phyloP scores from a whole-genome alignment of 2,329 filamentous ascomycete genomes.

The Atkinsonella hypoxylon region DNA sequence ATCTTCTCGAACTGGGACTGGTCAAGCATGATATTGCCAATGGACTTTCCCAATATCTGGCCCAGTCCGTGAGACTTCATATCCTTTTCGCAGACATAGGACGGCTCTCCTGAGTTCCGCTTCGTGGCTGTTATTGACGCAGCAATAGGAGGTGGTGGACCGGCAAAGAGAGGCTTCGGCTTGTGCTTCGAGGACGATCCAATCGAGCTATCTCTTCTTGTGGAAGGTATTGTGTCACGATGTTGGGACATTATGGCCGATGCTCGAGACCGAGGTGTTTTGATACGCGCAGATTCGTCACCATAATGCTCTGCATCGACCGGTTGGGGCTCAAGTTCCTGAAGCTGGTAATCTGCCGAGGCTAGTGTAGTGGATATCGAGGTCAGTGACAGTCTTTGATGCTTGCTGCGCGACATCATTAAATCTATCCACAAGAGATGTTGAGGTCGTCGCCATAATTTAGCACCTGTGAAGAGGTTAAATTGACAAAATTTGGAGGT shows the following conservation, averaged over 20 bases:
- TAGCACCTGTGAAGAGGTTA: neutral
- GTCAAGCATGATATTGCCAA: constrained; percentile 28
- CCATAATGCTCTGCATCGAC: constrained; percentile 15
- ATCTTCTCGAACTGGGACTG: constrained; percentile 11
- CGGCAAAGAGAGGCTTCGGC: constrained; percentile 28
- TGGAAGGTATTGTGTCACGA: constrained; percentile 9
- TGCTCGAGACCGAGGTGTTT: neutral
- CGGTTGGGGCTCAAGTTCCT: constrained; percentile 26
- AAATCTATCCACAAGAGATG: constrained; percentile 17
- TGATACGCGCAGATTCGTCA: constrained; percentile 6
- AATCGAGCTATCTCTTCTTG: constrained; percentile 15
- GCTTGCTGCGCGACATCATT: constrained; percentile 13
- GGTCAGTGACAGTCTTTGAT: constrained; percentile 15
- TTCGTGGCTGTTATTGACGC: constrained; percentile 25
- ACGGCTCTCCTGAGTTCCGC: neutral
- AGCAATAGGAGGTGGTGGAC: constrained; percentile 40
- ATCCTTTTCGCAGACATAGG: constrained; percentile 10
- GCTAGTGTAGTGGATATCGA: constrained; percentile 12
- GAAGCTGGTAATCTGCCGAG: constrained; percentile 25
- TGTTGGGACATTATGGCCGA: constrained; percentile 5
- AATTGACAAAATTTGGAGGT: neutral
- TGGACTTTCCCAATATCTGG: constrained; percentile 3
- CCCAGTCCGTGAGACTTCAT: constrained; percentile 3
- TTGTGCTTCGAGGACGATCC: constrained; percentile 22
- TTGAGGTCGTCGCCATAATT: constrained; percentile 11